Conservation (phyloP, 2,329 filamentous ascomycete species). For the Calcarisporium arbuscula region DNA sequence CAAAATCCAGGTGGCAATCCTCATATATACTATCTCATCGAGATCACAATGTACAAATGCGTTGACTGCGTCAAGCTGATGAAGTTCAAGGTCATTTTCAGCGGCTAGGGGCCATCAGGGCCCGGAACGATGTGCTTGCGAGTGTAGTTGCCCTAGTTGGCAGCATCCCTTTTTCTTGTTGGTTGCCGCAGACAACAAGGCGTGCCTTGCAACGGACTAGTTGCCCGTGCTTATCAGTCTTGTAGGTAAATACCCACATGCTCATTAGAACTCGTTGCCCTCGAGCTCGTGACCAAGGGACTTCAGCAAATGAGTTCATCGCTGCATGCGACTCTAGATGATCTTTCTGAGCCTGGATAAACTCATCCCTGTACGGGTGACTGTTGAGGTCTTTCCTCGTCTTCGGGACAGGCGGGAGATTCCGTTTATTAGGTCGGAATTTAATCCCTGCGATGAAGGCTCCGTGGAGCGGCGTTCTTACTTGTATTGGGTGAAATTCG, state of each 20-base stretch:
- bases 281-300: neutral
- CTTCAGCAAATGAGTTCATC: neutral
- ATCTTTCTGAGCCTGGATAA: neutral
- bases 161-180: neutral
- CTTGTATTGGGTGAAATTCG: neutral
- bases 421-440: too few species aligned
- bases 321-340: neutral
- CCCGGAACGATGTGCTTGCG: neutral
- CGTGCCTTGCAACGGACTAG: neutral
- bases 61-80: neutral
- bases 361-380: neutral
- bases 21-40: neutral
- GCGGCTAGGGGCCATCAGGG: neutral
- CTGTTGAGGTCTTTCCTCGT: neutral
- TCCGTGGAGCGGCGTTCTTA: too few species aligned
- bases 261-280: neutral
- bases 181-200: slow-evolving; percentile 1
- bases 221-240: neutral
- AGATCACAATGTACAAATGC: neutral
- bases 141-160: neutral
- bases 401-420: neutral
- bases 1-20: neutral
- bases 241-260: too few species aligned
- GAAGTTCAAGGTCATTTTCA: neutral
- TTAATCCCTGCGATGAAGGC: too few species aligned